Evolutionary conservation across 345 rosid genomes (phyloP).

Genomic region (Gossypium anomalum): DNA sequence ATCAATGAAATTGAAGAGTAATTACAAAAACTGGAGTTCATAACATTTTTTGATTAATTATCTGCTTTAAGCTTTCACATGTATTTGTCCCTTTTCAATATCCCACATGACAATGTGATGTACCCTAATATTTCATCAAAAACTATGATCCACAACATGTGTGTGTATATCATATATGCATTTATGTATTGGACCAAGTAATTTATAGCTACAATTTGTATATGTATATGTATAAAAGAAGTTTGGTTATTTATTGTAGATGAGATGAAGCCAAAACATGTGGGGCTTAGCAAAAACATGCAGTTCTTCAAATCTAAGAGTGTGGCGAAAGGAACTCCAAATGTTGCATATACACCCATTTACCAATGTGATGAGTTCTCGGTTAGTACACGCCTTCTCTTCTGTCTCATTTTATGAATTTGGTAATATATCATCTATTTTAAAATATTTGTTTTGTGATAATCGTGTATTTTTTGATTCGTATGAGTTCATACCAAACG

Average conservation of each 20-base stretch:
- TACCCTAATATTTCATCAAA: background rate
- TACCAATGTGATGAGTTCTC: conserved; percentile 50
- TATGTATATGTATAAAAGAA: background rate
- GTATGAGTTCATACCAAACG: too few species aligned
- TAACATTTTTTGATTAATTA: too few species aligned
- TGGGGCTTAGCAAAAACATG: conserved; percentile 47
- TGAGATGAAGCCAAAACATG: conserved; percentile 60
- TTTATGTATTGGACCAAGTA: too few species aligned
- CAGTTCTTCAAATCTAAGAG: conserved; percentile 34
- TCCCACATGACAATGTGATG: background rate
- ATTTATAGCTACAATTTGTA: background rate
- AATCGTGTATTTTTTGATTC: too few species aligned
- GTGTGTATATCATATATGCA: too few species aligned
- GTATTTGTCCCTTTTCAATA: background rate
- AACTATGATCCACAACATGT: too few species aligned
- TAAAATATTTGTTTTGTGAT: too few species aligned
- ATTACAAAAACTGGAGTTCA: background rate
- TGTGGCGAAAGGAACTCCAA: conserved; percentile 32
- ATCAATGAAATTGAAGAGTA: background rate
- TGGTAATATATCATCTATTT: background rate
- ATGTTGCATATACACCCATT: conserved; percentile 48
- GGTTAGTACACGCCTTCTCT: conserved; percentile 26
- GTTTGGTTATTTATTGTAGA: conserved; percentile 27
- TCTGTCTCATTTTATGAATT: background rate
- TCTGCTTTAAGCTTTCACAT: background rate